These are phyloP conservation scores for Apiospora phragmitis DNA, from an alignment of 2,329 filamentous ascomycete species.

Conservation along the genomic window DNA sequence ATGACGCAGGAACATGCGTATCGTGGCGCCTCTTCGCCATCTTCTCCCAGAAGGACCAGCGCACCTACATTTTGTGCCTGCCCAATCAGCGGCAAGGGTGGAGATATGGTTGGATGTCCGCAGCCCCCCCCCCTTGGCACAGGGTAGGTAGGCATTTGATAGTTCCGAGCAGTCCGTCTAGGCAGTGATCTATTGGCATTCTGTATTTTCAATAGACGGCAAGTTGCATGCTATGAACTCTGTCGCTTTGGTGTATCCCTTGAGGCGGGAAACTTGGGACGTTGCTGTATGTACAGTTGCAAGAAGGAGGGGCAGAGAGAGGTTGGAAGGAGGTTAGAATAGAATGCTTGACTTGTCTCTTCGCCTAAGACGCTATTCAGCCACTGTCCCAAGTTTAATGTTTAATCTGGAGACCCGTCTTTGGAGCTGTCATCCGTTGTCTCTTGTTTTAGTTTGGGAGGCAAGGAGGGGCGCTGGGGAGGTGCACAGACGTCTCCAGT, in stretches of 20 bases:
- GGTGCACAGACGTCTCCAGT: constrained; percentile 1
- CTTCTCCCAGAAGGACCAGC: not conserved
- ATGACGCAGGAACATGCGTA: constrained; percentile 4
- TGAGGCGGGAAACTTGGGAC: not conserved
- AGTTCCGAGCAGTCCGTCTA: not conserved
- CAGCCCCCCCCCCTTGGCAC: not conserved
- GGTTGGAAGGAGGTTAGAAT: constrained; percentile 5
- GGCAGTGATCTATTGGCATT: not conserved
- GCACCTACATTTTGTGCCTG: not conserved
- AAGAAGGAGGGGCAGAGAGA: not conserved
- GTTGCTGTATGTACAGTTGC: not conserved
- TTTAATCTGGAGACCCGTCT: not conserved
- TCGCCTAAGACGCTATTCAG: not conserved
- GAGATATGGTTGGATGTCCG: not conserved
- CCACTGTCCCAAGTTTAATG: not conserved
- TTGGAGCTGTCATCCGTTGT: constrained; percentile 4
- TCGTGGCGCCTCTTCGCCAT: not conserved
- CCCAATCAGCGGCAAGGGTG: not conserved
- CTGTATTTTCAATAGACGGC: not conserved
- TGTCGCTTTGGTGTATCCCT: not conserved
- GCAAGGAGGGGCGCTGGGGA: too few species aligned
- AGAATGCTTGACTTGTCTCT: not conserved
- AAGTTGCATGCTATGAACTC: not conserved
- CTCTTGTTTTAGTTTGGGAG: not conserved
- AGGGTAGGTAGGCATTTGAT: not conserved